These are phyloP conservation scores for Neospermospora avenae DNA, from an alignment of 2,329 filamentous ascomycete genomes.

Conservation along the genomic window DNA sequence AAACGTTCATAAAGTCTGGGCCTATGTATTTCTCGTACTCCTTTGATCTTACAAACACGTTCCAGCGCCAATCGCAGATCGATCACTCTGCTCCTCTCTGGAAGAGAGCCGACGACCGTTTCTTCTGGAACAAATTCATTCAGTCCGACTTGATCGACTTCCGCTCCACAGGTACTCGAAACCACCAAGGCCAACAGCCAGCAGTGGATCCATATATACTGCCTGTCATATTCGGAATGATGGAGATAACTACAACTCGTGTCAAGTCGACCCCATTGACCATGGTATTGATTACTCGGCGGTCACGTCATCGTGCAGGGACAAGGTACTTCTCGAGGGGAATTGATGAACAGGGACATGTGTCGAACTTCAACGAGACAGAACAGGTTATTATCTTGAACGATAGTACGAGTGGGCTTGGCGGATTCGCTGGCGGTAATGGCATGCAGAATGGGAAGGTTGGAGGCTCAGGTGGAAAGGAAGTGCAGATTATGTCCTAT, in stretches of 20 bases:
- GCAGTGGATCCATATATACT: constrained; percentile 88
- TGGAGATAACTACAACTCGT: constrained; percentile 82
- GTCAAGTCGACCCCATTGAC: constrained; percentile 84
- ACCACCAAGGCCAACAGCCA: constrained; percentile 66
- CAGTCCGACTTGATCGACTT: constrained; percentile 91
- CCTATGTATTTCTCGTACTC: constrained; percentile 99
- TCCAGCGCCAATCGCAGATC: constrained; percentile 84
- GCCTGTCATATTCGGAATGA: constrained; percentile 93
- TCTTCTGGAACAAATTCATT: constrained; percentile 97
- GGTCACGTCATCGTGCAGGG: constrained; percentile 83
- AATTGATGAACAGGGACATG: constrained; percentile 87
- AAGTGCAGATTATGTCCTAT: constrained; percentile 88
- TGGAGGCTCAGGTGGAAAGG: constrained; percentile 57
- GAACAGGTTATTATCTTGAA: constrained; percentile 91
- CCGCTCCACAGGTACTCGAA: constrained; percentile 59
- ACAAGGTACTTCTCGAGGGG: constrained; percentile 95
- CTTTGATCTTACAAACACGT: constrained; percentile 92
- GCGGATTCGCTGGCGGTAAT: constrained; percentile 75
- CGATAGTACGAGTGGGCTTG: constrained; percentile 69
- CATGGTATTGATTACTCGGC: constrained; percentile 80
- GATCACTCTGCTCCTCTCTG: constrained; percentile 74
- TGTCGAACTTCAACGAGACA: constrained; percentile 99
- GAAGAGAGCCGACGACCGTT: constrained; percentile 91
- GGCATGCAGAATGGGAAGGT: constrained; percentile 73
- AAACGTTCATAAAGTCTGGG: constrained; percentile 74